Conservation (phyloP, 352 stramenopile genomes). For the Pythium dissimile region DNA sequence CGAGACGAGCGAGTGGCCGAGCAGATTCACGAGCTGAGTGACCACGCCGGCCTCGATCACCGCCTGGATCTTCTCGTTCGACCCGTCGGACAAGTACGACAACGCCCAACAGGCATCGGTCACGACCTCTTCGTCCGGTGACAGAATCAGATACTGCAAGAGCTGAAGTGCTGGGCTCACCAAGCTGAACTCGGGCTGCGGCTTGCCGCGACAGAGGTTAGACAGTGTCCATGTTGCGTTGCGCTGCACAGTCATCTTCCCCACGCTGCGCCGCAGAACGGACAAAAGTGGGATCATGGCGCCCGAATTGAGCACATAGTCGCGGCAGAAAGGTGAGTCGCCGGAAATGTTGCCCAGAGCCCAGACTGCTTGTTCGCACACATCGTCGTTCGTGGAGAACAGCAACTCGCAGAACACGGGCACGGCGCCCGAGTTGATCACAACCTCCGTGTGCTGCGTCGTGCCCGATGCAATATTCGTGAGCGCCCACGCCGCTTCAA, state of each 20-base stretch:
- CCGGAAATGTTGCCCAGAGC: conserved; percentile 99
- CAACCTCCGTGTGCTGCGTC: conserved; percentile 96
- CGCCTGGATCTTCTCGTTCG: conserved; percentile 97
- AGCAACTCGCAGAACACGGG: conserved; percentile 96
- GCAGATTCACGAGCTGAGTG: conserved; percentile 92
- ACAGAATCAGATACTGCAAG: conserved; percentile 95
- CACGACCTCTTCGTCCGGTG: conserved; percentile 96
- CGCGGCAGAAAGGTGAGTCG: conserved; percentile 95
- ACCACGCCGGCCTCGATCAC: conserved; percentile 97
- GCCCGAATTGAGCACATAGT: conserved; percentile 93
- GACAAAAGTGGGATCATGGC: conserved; percentile 91
- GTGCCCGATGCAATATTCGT: conserved; percentile 99
- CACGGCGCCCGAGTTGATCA: conserved; percentile 97
- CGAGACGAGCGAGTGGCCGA: conserved; percentile 89
- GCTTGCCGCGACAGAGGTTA: conserved; percentile 96
- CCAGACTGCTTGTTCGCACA: conserved; percentile 97
- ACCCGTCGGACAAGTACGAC: conserved; percentile 97
- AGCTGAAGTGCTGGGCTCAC: conserved; percentile 92
- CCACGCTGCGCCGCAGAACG: conserved; percentile 50
- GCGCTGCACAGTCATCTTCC: conserved; percentile 95
- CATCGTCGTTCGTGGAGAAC: conserved; percentile 96
- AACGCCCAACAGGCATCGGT: conserved; percentile 99
- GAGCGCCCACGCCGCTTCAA: conserved; percentile 99
- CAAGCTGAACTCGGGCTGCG: conserved; percentile 95
- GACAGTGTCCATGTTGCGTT: conserved; percentile 99